Evolutionary conservation across 768 basidiomycete genomes (phyloP).

Genomic region (Termitomyces sp.): DNA sequence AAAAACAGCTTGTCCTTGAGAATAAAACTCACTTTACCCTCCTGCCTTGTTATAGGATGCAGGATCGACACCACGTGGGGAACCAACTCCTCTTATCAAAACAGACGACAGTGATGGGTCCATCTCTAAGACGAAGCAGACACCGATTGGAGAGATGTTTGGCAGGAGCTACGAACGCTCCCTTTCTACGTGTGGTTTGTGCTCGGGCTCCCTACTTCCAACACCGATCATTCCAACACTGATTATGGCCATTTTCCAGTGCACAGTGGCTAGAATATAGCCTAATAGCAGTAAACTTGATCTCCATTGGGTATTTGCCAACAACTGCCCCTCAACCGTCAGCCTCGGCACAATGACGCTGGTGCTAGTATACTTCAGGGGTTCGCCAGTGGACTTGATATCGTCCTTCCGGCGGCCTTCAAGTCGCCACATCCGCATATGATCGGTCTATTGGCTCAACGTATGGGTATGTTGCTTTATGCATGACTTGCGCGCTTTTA

Average conservation of each 20-base stretch:
- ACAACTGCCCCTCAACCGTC: constrained; percentile 61
- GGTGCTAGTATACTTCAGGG: constrained; percentile 41
- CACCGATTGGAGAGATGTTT: constrained; percentile 1
- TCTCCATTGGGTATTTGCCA: constrained; percentile 73
- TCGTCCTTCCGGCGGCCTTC: constrained; percentile 72
- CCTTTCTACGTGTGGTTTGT: constrained; percentile 8
- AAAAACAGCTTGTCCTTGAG: neutral
- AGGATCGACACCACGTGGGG: neutral
- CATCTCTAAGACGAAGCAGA: neutral
- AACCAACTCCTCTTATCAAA: neutral
- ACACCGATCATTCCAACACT: neutral
- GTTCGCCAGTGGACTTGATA: constrained; percentile 61
- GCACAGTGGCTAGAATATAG: constrained; percentile 59
- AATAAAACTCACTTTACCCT: neutral
- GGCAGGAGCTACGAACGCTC: constrained; percentile 9
- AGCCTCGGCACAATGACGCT: constrained; percentile 44
- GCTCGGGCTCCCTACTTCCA: neutral
- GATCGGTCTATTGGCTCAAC: constrained; percentile 60
- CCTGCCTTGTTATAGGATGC: neutral
- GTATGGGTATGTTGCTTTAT: constrained; percentile 36
- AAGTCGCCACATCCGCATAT: constrained; percentile 39
- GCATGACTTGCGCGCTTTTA: neutral
- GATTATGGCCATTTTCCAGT: neutral
- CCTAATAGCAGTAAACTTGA: constrained; percentile 56
- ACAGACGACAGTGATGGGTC: neutral